Base-by-base conservation (phyloP, 805 yeast species). In the Sungouiozyma ichnusensis region DNA sequence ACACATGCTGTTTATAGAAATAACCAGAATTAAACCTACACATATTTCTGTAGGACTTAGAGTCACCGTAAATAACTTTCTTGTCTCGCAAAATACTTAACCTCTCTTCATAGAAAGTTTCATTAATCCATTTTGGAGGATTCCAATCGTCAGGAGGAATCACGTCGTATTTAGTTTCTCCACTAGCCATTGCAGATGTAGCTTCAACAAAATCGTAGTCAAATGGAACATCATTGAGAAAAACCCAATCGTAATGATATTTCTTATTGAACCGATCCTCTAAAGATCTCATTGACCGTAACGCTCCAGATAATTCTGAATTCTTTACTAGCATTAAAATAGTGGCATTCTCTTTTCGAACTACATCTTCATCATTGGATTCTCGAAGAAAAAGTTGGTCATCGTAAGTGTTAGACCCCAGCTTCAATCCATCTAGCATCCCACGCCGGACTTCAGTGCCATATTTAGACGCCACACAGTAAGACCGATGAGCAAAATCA, bases 11-110 rank as follows among this genome's bases (percentile, higher is more conserved):
- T 57, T 83, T 75, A 67, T 77, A 90, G 65, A 92, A 92, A 59
- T 72, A 84, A 0, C 97, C 97, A 2, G 94, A 81, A 58, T 92
- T 90, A 67, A 82, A 90, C 33, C 95, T 73, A 62, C 97, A 92
- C 97, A 92, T 92, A 62, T 90, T 88, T 57, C 97, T 74, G 55
- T 83, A 83, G 1, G 85, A 77, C 48, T 66, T 60, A 1, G 83
- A 75, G 24, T 65, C 72, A 1, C 86, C 90, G 57, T 83, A 83
- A 1, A 81, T 62, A 6, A 83, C 74, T 2, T 71, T 68, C 9
- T 68, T 58, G 14, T 67, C 66, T 13, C 54, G 62, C 67, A 73
- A 64, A 1, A 72, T 58, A 14, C 64, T 59, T 45, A 80, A 52
- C 27, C 70, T 62, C 46, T 69, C 67, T 17, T 73, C 67, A 55